A percentile compares a stretch with the other conserved stretches of the same genome.
Conservation (phyloP, 805 yeast genomes). For the Yarrowia osloensis region DNA sequence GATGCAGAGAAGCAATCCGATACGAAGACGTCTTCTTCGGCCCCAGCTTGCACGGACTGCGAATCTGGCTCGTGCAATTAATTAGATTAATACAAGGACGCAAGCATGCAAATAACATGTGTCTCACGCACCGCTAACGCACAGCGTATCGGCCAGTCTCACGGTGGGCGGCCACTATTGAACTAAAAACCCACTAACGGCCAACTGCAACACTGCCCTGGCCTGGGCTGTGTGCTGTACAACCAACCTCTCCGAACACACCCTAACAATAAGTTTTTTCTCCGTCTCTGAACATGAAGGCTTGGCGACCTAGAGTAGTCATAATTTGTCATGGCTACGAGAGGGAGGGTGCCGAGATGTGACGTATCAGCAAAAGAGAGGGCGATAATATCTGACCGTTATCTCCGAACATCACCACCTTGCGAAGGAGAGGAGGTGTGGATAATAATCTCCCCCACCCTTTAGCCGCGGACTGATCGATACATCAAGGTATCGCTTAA, state of each 20-base stretch:
- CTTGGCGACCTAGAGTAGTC: not conserved
- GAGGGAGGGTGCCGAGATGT: not conserved
- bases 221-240: constrained; percentile 21
- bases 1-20: not conserved
- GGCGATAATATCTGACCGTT: no score
- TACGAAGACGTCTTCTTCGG: no score
- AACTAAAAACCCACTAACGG: not conserved
- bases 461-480: no score
- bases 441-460: no score
- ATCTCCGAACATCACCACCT: not conserved
- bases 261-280: not conserved
- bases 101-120: not conserved
- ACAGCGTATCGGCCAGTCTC: not conserved
- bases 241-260: not conserved
- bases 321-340: not conserved
- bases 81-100: not conserved
- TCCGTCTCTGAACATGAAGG: not conserved
- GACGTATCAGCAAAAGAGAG: no score
- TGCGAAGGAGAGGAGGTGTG: not conserved
- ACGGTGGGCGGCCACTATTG: not conserved
- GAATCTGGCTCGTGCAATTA: not conserved
- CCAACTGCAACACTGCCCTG: constrained; percentile 14
- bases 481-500: no score
- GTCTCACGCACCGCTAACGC: not conserved
- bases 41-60: not conserved